A percentile compares a stretch with the other conserved stretches of the same genome.
Evolutionary conservation across 345 rosid species (phyloP).

Genomic region (Dipteronia sinensis): DNA sequence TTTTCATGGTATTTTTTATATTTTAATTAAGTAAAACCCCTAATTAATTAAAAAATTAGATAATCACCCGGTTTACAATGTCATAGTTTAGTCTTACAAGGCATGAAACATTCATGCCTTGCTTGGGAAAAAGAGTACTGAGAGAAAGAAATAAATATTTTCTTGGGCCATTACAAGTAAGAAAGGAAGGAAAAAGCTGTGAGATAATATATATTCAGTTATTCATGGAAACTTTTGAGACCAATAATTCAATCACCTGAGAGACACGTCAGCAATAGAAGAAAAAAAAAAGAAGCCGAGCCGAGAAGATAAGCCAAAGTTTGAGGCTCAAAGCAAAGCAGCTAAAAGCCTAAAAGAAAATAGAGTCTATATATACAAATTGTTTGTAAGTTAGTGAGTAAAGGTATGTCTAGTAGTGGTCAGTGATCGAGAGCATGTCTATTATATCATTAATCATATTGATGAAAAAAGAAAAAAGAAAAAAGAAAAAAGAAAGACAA

Average conservation of each 20-base stretch:
- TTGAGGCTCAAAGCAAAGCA: slow-evolving; percentile 31
- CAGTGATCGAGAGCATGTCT: slow-evolving; percentile 23
- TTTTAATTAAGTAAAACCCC: too few species aligned
- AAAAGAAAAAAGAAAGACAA: slow-evolving; percentile 1
- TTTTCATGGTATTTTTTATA: background rate
- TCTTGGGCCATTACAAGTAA: slow-evolving; percentile 32
- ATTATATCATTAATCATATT: too few species aligned
- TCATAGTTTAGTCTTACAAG: background rate
- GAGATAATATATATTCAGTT: slow-evolving; percentile 17
- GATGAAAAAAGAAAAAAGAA: background rate
- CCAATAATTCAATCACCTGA: slow-evolving; percentile 51
- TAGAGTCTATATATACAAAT: slow-evolving; percentile 3
- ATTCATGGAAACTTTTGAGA: slow-evolving; percentile 43
- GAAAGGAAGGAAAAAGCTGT: slow-evolving; percentile 25
- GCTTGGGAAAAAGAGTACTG: background rate
- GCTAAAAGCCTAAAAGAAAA: background rate
- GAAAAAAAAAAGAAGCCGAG: slow-evolving; percentile 32
- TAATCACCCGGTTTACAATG: background rate
- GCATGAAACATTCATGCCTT: slow-evolving; percentile 1
- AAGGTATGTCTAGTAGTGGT: slow-evolving; percentile 20
- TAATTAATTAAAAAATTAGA: background rate
- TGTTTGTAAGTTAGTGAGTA: slow-evolving; percentile 31
- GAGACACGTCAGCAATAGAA: slow-evolving; percentile 30
- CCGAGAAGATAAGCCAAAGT: slow-evolving; percentile 35
- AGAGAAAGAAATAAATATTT: slow-evolving; percentile 13